Evolutionary conservation across 73 alveolate species (phyloP).

Genomic region (Breviolum minutum): DNA sequence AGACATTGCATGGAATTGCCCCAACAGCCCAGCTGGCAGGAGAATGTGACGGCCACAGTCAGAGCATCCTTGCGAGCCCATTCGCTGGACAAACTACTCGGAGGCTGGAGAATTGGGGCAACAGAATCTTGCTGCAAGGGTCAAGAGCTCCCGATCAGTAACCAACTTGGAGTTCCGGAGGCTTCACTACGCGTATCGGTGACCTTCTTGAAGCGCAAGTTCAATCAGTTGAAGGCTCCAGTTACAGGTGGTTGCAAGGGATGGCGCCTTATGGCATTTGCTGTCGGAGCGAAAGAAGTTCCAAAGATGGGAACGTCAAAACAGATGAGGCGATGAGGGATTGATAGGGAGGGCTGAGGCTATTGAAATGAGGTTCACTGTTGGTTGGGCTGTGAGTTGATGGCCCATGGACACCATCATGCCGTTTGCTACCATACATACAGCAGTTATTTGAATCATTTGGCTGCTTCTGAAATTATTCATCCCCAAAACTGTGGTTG

Average conservation of each 20-base stretch:
- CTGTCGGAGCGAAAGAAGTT: slow-evolving; percentile 20
- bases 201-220: not conserved
- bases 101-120: not conserved
- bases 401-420: no score
- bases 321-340: slow-evolving; percentile 21
- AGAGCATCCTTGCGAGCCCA: not conserved
- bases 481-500: not conserved
- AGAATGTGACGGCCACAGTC: not conserved
- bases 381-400: no score
- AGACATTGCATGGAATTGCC: not conserved
- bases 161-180: not conserved
- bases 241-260: slow-evolving; percentile 7
- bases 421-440: no score
- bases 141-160: not conserved
- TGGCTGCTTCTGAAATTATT: no score
- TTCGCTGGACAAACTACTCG: not conserved
- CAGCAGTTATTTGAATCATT: no score
- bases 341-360: not conserved
- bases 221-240: slow-evolving; percentile 32
- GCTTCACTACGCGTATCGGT: not conserved
- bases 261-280: slow-evolving; percentile 56
- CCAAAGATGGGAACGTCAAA: not conserved
- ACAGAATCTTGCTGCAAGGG: not conserved
- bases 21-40: not conserved
- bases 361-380: not conserved